A percentile compares a stretch with the other conserved stretches of the same genome.
Conservation (phyloP, 2,329 filamentous ascomycete species). For the Fusarium goolgardi region DNA sequence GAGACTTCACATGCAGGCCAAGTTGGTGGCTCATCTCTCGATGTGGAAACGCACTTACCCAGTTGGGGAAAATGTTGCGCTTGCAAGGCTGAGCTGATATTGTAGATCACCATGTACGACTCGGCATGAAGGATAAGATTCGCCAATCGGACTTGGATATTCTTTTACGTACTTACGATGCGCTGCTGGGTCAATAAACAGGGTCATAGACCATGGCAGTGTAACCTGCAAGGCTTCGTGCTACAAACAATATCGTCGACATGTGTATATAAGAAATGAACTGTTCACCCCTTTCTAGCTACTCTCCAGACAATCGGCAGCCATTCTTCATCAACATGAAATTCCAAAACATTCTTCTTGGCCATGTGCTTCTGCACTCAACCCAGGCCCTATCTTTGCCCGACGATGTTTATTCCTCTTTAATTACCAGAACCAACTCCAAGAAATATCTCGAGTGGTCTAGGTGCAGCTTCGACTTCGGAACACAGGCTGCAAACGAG, state of each 20-base stretch:
- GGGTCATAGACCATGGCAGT: not conserved
- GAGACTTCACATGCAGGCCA: not conserved
- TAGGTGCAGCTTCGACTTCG: constrained; percentile 16
- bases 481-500: not conserved
- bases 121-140: not conserved
- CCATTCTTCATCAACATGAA: constrained; percentile 5
- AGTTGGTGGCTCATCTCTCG: not conserved
- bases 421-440: not conserved
- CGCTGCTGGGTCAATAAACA: not conserved
- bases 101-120: no score
- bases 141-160: not conserved
- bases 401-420: not conserved
- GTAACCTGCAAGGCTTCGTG: not conserved
- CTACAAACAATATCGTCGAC: not conserved
- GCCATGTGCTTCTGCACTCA: constrained; percentile 1
- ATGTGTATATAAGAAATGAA: not conserved
- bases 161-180: not conserved
- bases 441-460: constrained; percentile 11
- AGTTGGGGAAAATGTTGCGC: not conserved
- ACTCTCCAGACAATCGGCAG: accelerated
- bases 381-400: constrained; percentile 7
- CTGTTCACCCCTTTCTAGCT: no score
- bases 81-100: not conserved
- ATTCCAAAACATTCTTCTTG: not conserved
- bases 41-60: not conserved